These are phyloP conservation scores for Coriolopsis trogii DNA, from an alignment of 1,284 basidiomycete species.

Conservation along the genomic window DNA sequence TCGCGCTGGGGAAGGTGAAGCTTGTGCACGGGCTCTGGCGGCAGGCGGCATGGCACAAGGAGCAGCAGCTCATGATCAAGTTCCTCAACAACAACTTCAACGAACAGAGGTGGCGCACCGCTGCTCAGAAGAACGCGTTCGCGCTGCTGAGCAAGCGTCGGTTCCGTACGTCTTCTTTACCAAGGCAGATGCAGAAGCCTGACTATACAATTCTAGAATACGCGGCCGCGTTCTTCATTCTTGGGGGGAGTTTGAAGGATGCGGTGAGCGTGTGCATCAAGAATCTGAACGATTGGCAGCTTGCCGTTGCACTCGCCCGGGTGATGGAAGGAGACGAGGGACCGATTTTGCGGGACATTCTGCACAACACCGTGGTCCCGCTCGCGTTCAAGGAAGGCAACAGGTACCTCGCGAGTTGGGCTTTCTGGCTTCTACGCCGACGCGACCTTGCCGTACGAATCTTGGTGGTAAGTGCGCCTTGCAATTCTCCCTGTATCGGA, in stretches of 20 bases:
- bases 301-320: slow-evolving; percentile 87
- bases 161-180: slow-evolving; percentile 64
- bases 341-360: slow-evolving; percentile 71
- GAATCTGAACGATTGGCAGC: slow-evolving; percentile 87
- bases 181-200: background rate
- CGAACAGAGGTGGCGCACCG: slow-evolving; percentile 86
- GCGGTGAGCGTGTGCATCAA: slow-evolving; percentile 91
- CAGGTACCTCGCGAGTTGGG: slow-evolving; percentile 97
- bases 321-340: slow-evolving; percentile 85
- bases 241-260: slow-evolving; percentile 88
- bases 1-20: slow-evolving; percentile 90
- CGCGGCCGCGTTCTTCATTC: slow-evolving; percentile 96
- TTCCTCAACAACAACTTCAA: slow-evolving; percentile 94
- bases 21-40: slow-evolving; percentile 95
- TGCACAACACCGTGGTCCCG: slow-evolving; percentile 80
- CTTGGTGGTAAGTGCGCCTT: slow-evolving; percentile 63
- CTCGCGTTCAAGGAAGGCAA: slow-evolving; percentile 86
- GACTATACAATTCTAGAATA: slow-evolving; percentile 62
- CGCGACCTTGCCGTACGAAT: slow-evolving; percentile 87
- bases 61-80: slow-evolving; percentile 88
- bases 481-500: too few relatives aligned
- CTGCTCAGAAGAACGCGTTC: slow-evolving; percentile 96
- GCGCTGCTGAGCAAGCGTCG: slow-evolving; percentile 89
- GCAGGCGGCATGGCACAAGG: slow-evolving; percentile 93
- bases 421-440: slow-evolving; percentile 88